Evolutionary conservation across 176 grass and related monocot genomes (phyloP).

Genomic region (Carex parvula): DNA sequence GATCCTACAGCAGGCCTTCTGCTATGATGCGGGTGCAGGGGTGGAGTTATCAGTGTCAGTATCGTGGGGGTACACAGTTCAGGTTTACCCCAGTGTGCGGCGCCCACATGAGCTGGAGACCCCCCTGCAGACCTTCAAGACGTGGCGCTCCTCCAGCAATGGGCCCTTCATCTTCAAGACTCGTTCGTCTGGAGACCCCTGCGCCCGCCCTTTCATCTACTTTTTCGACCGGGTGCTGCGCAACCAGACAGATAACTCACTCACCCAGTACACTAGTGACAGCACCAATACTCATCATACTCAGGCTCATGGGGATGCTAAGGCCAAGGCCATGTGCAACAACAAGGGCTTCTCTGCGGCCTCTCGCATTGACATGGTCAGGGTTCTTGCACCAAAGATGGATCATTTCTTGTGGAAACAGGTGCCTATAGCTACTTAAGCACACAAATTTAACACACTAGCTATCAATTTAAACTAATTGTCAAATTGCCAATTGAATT

Average conservation of each 20-base stretch:
- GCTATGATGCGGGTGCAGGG: slow-evolving; percentile 9
- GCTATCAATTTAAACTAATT: no score
- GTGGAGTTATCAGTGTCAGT: slow-evolving; percentile 24
- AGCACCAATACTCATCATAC: no score
- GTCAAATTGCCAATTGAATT: no score
- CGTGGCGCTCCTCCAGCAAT: slow-evolving; percentile 25
- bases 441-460: no score
- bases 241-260: slow-evolving; percentile 6
- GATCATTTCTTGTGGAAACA: slow-evolving; percentile 12
- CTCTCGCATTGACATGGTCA: background rate
- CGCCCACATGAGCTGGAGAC: slow-evolving; percentile 31
- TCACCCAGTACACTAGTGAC: slow-evolving; percentile 17
- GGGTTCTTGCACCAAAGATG: slow-evolving; percentile 21
- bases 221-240: slow-evolving; percentile 13
- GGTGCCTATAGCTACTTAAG: background rate
- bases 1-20: slow-evolving; percentile 36
- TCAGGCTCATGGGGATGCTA: no score
- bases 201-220: slow-evolving; percentile 23
- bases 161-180: slow-evolving; percentile 41
- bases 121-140: slow-evolving; percentile 37
- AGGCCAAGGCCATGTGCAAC: background rate
- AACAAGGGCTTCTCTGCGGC: background rate
- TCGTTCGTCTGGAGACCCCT: background rate
- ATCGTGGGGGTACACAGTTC: slow-evolving; percentile 37
- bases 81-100: slow-evolving; percentile 8